These are phyloP conservation scores for Solanum infundibuliforme DNA, from an alignment of 257 asterid genomes.

Conservation along the genomic window DNA sequence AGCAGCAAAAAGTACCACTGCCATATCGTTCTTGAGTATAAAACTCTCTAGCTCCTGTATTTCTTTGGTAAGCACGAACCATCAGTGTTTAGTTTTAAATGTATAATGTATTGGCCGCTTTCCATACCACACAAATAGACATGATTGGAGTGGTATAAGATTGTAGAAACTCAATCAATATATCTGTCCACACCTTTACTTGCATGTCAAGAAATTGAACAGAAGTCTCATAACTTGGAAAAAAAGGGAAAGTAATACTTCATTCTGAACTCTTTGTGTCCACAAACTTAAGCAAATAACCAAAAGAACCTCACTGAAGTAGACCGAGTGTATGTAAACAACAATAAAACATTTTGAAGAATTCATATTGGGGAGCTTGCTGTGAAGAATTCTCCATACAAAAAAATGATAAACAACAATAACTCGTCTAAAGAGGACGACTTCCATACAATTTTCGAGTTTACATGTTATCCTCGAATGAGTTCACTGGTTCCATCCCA, in stretches of 20 bases:
- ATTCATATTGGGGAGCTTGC: not conserved
- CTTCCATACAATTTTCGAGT: too few relatives aligned
- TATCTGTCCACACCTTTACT: not conserved
- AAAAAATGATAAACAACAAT: too few relatives aligned
- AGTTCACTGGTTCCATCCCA: too few relatives aligned
- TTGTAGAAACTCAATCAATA: not conserved
- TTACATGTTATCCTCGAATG: too few relatives aligned
- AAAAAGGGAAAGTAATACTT: not conserved
- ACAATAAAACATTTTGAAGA: not conserved
- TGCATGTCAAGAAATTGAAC: not conserved
- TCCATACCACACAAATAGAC: not conserved
- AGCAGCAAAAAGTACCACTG: too few relatives aligned
- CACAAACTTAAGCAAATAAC: not conserved
- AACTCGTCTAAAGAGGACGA: too few relatives aligned
- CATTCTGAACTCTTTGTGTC: not conserved
- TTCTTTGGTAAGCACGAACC: not conserved
- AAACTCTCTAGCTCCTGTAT: not conserved
- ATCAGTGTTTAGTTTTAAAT: not conserved
- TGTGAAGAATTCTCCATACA: not conserved
- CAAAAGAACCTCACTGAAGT: not conserved
- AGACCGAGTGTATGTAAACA: not conserved
- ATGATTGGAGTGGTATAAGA: not conserved
- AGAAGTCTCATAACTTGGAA: not conserved
- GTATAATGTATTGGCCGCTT: not conserved
- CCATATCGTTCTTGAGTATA: not conserved